Conservation (phyloP, 2,329 filamentous ascomycete genomes). For the Davidsoniella neocaledoniae region DNA sequence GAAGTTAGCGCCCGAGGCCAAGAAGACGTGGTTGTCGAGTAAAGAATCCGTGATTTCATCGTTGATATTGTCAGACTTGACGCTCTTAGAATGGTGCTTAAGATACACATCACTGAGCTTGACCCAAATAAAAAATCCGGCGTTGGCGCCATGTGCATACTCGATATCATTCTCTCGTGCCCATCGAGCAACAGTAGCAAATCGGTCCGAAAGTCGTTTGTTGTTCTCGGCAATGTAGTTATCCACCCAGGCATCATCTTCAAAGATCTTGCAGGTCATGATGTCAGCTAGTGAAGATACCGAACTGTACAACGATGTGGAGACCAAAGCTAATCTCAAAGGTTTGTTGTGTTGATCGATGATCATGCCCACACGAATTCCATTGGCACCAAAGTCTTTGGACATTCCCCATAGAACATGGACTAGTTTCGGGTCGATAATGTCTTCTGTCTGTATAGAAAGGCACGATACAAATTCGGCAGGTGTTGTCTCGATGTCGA, state of each 20-base stretch:
- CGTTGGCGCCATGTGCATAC: conserved; percentile 31
- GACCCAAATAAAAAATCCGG: conserved; percentile 39
- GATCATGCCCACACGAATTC: conserved; percentile 34
- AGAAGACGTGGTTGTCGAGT: conserved; percentile 20
- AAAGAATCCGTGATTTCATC: conserved; percentile 17
- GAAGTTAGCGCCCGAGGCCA: conserved; percentile 22
- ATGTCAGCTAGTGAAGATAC: conserved; percentile 28
- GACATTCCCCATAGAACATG: conserved; percentile 33
- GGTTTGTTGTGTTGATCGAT: conserved; percentile 28
- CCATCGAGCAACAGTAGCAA: conserved; percentile 22
- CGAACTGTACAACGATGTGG: conserved; percentile 26
- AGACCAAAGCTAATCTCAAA: conserved; percentile 23
- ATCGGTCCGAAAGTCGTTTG: conserved; percentile 22
- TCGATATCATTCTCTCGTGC: conserved; percentile 25
- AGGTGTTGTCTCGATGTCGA: conserved; percentile 16
- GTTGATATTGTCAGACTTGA: conserved; percentile 15
- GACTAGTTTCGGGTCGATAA: conserved; percentile 32
- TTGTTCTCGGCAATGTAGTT: conserved; percentile 28
- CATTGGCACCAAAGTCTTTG: conserved; percentile 41
- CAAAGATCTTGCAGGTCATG: conserved; percentile 24
- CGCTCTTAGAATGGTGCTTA: conserved; percentile 12
- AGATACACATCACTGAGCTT: conserved; percentile 24
- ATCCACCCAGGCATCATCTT: conserved; percentile 27
- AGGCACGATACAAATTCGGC: conserved; percentile 29
- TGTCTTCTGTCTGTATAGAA: conserved; percentile 24